These are phyloP conservation scores for Beauveria rudraprayagi DNA, from an alignment of 2,329 filamentous ascomycete species.

Conservation along the genomic window DNA sequence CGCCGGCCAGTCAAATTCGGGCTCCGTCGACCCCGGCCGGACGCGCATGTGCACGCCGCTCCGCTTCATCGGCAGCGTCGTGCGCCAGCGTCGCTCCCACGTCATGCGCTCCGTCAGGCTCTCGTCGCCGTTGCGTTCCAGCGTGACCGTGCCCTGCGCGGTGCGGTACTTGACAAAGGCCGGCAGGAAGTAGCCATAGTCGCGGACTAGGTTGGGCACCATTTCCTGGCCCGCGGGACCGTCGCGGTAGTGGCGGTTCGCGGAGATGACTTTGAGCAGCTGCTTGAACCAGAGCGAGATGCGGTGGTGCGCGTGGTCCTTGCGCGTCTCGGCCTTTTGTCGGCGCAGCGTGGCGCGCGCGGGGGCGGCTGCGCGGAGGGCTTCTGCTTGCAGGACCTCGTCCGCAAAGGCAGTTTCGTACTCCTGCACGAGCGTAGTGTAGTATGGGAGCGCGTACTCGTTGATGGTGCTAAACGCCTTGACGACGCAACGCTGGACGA, in stretches of 20 bases:
- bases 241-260: constrained; percentile 16
- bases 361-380: background rate
- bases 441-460: constrained; percentile 33
- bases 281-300: constrained; percentile 22
- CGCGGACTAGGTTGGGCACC: constrained; percentile 25
- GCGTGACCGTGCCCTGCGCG: constrained; percentile 21
- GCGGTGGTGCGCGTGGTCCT: constrained; percentile 25
- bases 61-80: constrained; percentile 21
- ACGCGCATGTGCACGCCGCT: constrained; percentile 13
- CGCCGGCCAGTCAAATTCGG: constrained; percentile 20
- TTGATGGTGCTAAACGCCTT: constrained; percentile 31
- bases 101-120: constrained; percentile 14
- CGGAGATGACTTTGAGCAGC: constrained; percentile 21
- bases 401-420: constrained; percentile 23
- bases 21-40: constrained; percentile 13
- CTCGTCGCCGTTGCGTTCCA: constrained; percentile 18
- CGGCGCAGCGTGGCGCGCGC: constrained; percentile 19
- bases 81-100: constrained; percentile 17
- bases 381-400: constrained; percentile 25
- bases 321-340: constrained; percentile 20
- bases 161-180: constrained; percentile 24
- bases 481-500: constrained; percentile 21
- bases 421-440: constrained; percentile 18
- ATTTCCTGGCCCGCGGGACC: constrained; percentile 15
- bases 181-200: constrained; percentile 27